Evolutionary conservation across 2,329 filamentous ascomycete genomes (phyloP).

Genomic region (Colletotrichum limetticola): DNA sequence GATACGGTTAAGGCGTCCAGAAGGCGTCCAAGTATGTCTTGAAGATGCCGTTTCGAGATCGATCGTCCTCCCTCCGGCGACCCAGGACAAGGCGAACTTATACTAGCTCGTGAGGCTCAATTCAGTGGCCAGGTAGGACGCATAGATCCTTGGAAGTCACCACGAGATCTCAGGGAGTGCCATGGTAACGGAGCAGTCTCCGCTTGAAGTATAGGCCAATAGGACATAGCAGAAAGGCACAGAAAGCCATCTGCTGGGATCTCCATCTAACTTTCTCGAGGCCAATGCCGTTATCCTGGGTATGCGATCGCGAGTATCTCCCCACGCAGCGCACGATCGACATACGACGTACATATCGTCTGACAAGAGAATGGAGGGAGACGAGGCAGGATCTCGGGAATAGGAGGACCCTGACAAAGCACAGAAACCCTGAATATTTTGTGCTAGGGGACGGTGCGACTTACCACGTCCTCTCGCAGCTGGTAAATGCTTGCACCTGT

Average conservation of each 20-base stretch:
- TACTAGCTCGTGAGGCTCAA: neutral
- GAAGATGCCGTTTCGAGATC: neutral
- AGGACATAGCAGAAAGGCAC: neutral
- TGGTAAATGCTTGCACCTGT: no score
- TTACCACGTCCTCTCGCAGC: neutral
- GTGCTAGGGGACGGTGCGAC: neutral
- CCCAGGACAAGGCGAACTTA: constrained; percentile 20
- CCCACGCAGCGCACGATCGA: neutral
- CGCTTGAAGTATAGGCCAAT: neutral
- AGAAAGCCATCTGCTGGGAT: neutral
- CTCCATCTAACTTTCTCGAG: neutral
- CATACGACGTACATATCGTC: neutral
- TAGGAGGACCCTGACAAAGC: neutral
- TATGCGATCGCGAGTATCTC: neutral
- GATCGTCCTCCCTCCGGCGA: neutral
- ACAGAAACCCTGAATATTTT: neutral
- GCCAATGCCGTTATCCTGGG: neutral
- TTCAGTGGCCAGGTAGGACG: neutral
- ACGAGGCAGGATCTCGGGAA: neutral
- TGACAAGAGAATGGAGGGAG: neutral
- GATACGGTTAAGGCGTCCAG: constrained; percentile 18
- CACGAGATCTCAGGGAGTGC: neutral
- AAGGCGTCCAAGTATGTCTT: constrained; percentile 1
- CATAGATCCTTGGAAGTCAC: neutral
- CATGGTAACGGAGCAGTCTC: neutral